phyloP scores from a whole-genome alignment of 768 basidiomycete species.

The Panus rudis region DNA sequence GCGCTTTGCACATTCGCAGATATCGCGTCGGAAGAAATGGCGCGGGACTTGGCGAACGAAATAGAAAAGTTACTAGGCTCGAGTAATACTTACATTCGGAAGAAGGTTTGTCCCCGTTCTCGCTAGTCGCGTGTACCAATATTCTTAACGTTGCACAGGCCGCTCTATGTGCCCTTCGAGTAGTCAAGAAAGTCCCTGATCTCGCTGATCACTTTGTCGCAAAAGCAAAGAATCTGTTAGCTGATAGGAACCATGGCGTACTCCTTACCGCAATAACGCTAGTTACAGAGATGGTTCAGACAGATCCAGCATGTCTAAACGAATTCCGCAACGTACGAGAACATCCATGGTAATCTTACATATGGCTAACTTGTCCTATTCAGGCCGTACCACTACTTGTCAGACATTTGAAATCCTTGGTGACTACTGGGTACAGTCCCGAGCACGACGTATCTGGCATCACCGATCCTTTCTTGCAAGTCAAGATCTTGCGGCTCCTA shows the following conservation, averaged over 20 bases:
- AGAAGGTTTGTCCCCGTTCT: constrained; percentile 81
- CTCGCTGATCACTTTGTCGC: constrained; percentile 85
- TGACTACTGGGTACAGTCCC: constrained; percentile 94
- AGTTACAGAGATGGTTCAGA: constrained; percentile 88
- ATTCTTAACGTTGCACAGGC: constrained; percentile 63
- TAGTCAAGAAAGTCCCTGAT: constrained; percentile 95
- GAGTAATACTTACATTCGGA: constrained; percentile 97
- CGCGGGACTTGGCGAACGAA: constrained; percentile 94
- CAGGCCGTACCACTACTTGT: constrained; percentile 92
- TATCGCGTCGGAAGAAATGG: constrained; percentile 99
- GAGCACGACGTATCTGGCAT: constrained; percentile 99
- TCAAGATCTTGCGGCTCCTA: constrained; percentile 86
- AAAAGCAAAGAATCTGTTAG: constrained; percentile 85
- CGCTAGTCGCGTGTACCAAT: not conserved
- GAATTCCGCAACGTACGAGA: constrained; percentile 85
- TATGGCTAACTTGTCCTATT: constrained; percentile 4
- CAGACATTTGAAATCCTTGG: constrained; percentile 88
- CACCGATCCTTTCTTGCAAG: constrained; percentile 92
- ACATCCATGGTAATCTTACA: not conserved
- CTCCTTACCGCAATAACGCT: constrained; percentile 91
- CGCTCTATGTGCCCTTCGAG: constrained; percentile 87
- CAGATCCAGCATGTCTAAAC: constrained; percentile 62
- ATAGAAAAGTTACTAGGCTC: constrained; percentile 96
- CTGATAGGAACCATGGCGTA: constrained; percentile 96
- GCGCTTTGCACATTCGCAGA: constrained; percentile 98